These are phyloP conservation scores for Trichocladium uniseriatum DNA, from an alignment of 495 filamentous ascomycete species.

Conservation along the genomic window DNA sequence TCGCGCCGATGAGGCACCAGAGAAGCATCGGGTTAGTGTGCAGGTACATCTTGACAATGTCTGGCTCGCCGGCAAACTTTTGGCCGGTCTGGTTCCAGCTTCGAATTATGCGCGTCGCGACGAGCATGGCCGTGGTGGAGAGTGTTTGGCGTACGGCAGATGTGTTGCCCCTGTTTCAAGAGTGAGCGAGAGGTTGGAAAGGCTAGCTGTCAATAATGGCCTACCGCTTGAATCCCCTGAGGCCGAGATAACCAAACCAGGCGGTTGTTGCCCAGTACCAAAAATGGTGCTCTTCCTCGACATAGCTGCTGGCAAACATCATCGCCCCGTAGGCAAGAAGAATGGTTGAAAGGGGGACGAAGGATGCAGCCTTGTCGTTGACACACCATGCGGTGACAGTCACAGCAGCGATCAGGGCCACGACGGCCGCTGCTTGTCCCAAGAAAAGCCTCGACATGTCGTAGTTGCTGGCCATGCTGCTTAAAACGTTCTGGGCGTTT, in stretches of 20 bases:
- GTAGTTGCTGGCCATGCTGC: constrained; percentile 85
- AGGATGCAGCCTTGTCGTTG: constrained; percentile 1
- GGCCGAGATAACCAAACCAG: constrained; percentile 60
- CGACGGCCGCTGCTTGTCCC: constrained; percentile 21
- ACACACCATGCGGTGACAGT: constrained; percentile 9
- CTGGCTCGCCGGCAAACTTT: constrained; percentile 79
- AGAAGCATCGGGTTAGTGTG: constrained; percentile 50
- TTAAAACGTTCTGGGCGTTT: constrained; percentile 65
- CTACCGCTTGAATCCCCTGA: constrained; percentile 37
- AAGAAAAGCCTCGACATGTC: constrained; percentile 44
- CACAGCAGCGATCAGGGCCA: constrained; percentile 20
- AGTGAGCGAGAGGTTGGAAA: constrained; percentile 6
- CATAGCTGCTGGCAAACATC: constrained; percentile 97
- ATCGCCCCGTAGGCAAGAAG: constrained; percentile 60
- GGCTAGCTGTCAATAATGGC: not conserved
- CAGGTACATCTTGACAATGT: constrained; percentile 66
- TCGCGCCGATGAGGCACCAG: constrained; percentile 63
- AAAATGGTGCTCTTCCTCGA: constrained; percentile 97
- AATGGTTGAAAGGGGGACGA: constrained; percentile 28
- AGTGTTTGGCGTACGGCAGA: constrained; percentile 8
- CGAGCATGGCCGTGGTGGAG: constrained; percentile 24
- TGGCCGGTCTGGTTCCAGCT: constrained; percentile 96
- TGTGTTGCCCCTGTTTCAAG: constrained; percentile 4
- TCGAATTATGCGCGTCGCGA: constrained; percentile 53
- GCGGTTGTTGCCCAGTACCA: constrained; percentile 87